These are phyloP conservation scores for Puccinia novopanici DNA, from an alignment of 1,284 basidiomycete genomes.

Conservation along the genomic window DNA sequence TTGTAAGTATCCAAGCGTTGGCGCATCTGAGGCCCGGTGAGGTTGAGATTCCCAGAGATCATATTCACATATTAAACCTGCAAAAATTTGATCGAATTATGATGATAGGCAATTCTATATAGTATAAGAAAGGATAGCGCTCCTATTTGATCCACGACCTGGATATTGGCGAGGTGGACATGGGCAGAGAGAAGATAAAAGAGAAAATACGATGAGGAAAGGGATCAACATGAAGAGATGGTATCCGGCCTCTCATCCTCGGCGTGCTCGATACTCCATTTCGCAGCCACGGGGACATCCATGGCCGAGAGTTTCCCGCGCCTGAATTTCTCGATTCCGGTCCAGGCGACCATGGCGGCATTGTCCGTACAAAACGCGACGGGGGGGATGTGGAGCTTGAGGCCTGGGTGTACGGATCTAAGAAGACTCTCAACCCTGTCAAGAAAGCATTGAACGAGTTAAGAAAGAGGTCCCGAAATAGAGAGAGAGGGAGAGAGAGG, in stretches of 20 bases:
- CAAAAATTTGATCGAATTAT: too few relatives aligned
- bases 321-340: conserved; percentile 77
- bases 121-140: too few relatives aligned
- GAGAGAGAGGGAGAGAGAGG: neutral
- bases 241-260: conserved; percentile 8
- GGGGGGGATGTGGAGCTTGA: conserved; percentile 41
- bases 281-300: conserved; percentile 26
- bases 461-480: neutral
- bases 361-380: conserved; percentile 68
- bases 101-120: too few relatives aligned
- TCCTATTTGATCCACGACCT: too few relatives aligned
- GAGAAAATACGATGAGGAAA: neutral
- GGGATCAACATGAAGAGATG: neutral
- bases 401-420: neutral
- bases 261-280: conserved; percentile 36
- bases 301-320: conserved; percentile 63
- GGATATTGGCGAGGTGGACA: too few relatives aligned
- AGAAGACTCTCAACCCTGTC: conserved; percentile 19
- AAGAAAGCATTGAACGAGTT: neutral
- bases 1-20: too few relatives aligned
- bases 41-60: too few relatives aligned
- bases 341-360: conserved; percentile 91
- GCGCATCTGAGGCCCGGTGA: too few relatives aligned
- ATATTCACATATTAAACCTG: too few relatives aligned
- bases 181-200: too few relatives aligned